Percentiles rank a stretch among this genome's conserved stretches.
Conservation (phyloP, 768 basidiomycete species). For the Amanita rimosa region DNA sequence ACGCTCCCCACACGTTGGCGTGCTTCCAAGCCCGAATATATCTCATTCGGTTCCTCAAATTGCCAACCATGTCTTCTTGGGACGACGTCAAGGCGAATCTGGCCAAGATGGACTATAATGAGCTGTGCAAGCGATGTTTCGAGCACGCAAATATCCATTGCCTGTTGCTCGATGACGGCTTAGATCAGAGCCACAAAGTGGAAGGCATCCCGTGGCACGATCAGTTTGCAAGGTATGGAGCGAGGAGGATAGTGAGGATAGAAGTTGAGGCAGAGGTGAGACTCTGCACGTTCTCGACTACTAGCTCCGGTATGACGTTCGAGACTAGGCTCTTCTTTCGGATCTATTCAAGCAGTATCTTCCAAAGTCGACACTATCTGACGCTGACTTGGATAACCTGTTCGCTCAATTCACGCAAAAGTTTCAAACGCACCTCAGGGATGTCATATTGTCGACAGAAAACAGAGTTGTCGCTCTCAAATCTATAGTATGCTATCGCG, state of each 20-base stretch:
- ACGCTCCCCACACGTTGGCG: slow-evolving; percentile 46
- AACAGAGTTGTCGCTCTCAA: slow-evolving; percentile 57
- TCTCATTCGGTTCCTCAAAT: slow-evolving; percentile 37
- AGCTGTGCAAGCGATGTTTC: slow-evolving; percentile 48
- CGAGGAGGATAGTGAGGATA: slow-evolving; percentile 55
- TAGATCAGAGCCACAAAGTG: slow-evolving; percentile 35
- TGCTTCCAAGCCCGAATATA: slow-evolving; percentile 46
- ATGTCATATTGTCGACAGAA: slow-evolving; percentile 23
- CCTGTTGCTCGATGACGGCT: slow-evolving; percentile 65
- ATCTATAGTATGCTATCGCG: slow-evolving; percentile 68
- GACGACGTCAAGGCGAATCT: slow-evolving; percentile 43
- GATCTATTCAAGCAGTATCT: neutral
- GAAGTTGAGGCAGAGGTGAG: slow-evolving; percentile 64
- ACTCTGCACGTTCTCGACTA: neutral
- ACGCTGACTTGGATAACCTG: slow-evolving; percentile 13
- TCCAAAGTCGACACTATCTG: neutral
- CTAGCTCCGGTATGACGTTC: neutral
- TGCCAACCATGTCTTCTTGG: slow-evolving; percentile 38
- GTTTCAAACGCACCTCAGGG: slow-evolving; percentile 25
- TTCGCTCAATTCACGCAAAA: slow-evolving; percentile 23
- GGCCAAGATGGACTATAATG: slow-evolving; percentile 32
- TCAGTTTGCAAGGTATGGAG: slow-evolving; percentile 36
- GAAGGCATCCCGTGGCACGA: slow-evolving; percentile 55
- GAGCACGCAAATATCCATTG: slow-evolving; percentile 47
- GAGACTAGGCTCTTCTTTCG: neutral